Conservation (phyloP, 1,139 yeast species). For the Magnusiomyces suaveolens region DNA sequence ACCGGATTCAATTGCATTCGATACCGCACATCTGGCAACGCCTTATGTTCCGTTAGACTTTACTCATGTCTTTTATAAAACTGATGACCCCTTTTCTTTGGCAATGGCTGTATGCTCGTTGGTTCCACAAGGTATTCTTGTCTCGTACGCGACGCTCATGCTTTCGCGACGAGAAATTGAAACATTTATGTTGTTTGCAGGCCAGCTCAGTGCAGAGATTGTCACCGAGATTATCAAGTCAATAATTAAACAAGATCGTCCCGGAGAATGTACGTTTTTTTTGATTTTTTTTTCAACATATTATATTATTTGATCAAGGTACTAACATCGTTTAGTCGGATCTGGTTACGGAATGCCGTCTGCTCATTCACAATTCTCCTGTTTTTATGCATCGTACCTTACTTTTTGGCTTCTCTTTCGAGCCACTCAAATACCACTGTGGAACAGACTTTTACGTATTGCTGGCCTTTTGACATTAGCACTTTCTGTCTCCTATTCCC, state of each 20-base stretch:
- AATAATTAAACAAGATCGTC: slow-evolving; percentile 63
- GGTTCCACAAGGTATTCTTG: slow-evolving; percentile 71
- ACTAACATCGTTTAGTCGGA: slow-evolving; percentile 25
- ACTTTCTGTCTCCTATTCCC: slow-evolving; percentile 53
- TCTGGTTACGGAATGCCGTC: slow-evolving; percentile 92
- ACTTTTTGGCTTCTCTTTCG: slow-evolving; percentile 42
- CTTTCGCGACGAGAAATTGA: slow-evolving; percentile 75
- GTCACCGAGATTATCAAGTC: slow-evolving; percentile 61
- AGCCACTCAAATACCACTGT: slow-evolving; percentile 10
- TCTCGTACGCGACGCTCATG: slow-evolving; percentile 78
- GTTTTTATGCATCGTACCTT: slow-evolving; percentile 64
- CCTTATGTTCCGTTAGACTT: slow-evolving; percentile 20
- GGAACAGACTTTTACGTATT: slow-evolving; percentile 18
- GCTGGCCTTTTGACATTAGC: slow-evolving; percentile 28
- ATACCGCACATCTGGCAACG: not conserved
- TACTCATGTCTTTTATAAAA: slow-evolving; percentile 73
- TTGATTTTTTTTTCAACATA: not conserved
- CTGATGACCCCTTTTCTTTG: slow-evolving; percentile 51
- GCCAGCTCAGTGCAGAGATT: slow-evolving; percentile 73
- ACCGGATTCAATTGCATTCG: not conserved
- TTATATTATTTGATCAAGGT: not conserved
- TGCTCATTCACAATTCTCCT: slow-evolving; percentile 94
- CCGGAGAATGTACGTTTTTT: slow-evolving; percentile 33
- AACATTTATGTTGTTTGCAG: slow-evolving; percentile 72
- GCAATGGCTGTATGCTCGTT: slow-evolving; percentile 65